These are phyloP conservation scores for Fusarium sambucinum DNA, from an alignment of 2,329 filamentous ascomycete genomes.

Conservation along the genomic window DNA sequence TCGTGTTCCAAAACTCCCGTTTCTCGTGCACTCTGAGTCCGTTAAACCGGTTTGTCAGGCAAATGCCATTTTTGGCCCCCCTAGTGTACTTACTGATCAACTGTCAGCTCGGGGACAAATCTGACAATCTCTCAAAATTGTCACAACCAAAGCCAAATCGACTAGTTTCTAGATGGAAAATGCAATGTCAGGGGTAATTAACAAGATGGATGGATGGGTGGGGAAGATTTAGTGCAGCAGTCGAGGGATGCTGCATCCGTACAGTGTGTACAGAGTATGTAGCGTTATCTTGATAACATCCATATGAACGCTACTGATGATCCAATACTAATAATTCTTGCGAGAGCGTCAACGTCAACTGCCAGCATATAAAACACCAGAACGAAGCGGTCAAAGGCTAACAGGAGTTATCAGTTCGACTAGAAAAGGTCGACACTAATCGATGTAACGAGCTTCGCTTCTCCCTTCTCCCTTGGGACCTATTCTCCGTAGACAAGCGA, in stretches of 20 bases:
- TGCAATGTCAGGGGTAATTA: conserved; percentile 30
- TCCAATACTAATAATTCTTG: too few species aligned
- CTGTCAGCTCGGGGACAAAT: conserved; percentile 1
- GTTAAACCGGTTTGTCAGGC: not conserved
- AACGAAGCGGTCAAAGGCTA: conserved; percentile 11
- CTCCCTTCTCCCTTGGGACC: conserved; percentile 32
- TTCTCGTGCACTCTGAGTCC: conserved; percentile 4
- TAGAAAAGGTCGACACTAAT: not conserved
- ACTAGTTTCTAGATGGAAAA: conserved; percentile 2
- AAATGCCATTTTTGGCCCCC: conserved; percentile 2
- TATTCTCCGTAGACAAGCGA: conserved; percentile 30
- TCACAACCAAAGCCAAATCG: not conserved
- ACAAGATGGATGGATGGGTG: conserved; percentile 37
- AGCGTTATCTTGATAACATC: conserved; percentile 25
- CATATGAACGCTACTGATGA: conserved; percentile 4
- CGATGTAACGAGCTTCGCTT: conserved; percentile 31
- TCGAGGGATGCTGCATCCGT: conserved; percentile 18
- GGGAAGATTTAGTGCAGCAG: conserved; percentile 7
- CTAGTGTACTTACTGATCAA: not conserved
- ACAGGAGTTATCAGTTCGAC: not conserved
- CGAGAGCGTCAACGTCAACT: conserved; percentile 21
- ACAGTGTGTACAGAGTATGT: conserved; percentile 24
- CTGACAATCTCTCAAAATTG: not conserved
- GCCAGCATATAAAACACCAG: conserved; percentile 2
- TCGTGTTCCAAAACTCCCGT: conserved; percentile 25